phyloP scores from a whole-genome alignment of 257 asterid species.

The Petunia secreta region DNA sequence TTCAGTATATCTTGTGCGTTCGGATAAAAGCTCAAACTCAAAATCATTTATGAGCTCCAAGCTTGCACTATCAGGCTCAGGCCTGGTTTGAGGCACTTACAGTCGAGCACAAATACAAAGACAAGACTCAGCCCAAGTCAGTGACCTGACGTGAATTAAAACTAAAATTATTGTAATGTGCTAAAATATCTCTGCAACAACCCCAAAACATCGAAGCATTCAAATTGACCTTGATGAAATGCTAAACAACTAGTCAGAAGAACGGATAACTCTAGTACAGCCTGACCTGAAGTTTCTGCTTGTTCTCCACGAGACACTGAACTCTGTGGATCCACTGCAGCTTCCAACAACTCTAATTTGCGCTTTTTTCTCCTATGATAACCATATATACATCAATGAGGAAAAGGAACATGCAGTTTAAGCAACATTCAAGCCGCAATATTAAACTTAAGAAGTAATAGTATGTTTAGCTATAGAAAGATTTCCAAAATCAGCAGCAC shows the following conservation, averaged over 20 bases:
- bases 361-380: slow-evolving; percentile 70
- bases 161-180: not conserved
- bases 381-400: not conserved
- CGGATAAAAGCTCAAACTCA: not conserved
- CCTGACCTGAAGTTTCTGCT: slow-evolving; percentile 43
- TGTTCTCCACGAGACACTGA: slow-evolving; percentile 46
- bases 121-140: slow-evolving; percentile 2
- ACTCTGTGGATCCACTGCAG: slow-evolving; percentile 37
- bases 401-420: slow-evolving; percentile 4
- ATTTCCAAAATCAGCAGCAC: not conserved
- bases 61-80: not conserved
- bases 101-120: not conserved
- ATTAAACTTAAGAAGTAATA: not conserved
- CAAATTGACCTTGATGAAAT: not conserved
- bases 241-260: slow-evolving; percentile 21
- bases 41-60: not conserved
- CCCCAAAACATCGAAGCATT: slow-evolving; percentile 3
- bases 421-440: slow-evolving; percentile 15
- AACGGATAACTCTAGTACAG: not conserved
- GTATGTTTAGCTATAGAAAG: not conserved
- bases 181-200: slow-evolving; percentile 20
- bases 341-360: slow-evolving; percentile 55
- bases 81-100: not conserved
- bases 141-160: not conserved
- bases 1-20: not conserved